phyloP scores from a whole-genome alignment of 1,284 basidiomycete species.

The Hypsizygus ulmarius region DNA sequence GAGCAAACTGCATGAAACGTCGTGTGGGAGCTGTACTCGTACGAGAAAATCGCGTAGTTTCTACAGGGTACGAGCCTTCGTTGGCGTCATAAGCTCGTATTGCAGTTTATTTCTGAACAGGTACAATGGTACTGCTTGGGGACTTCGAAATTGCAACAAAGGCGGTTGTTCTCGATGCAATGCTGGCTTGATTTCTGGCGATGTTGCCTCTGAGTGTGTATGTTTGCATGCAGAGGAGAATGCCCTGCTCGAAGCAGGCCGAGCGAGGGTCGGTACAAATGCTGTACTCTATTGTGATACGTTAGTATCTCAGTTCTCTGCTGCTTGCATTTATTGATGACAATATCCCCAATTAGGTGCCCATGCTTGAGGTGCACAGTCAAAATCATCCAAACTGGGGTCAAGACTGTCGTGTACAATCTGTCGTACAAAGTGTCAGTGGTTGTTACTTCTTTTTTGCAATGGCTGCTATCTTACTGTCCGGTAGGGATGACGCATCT shows the following conservation, averaged over 20 bases:
- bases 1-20: conserved; percentile 98
- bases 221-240: conserved; percentile 99
- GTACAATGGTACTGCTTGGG: conserved; percentile 96
- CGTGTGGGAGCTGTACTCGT: conserved; percentile 93
- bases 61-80: conserved; percentile 69
- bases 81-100: conserved; percentile 1
- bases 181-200: conserved; percentile 45
- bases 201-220: conserved; percentile 79
- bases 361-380: conserved; percentile 95
- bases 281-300: conserved; percentile 91
- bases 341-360: conserved; percentile 55
- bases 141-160: conserved; percentile 85
- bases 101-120: conserved; percentile 33
- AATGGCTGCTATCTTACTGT: conserved; percentile 4
- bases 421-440: conserved; percentile 91
- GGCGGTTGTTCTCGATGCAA: conserved; percentile 88
- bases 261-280: conserved; percentile 79
- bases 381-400: conserved; percentile 96
- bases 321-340: conserved; percentile 8
- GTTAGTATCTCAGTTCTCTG: conserved; percentile 36
- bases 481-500: conserved; percentile 74
- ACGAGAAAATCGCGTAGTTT: conserved; percentile 81
- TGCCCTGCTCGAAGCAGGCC: conserved; percentile 89
- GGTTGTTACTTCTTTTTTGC: conserved; percentile 3
- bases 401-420: conserved; percentile 94